phyloP scores from a whole-genome alignment of 176 grass and related monocot genomes.

The Miscanthus lutarioriparius region DNA sequence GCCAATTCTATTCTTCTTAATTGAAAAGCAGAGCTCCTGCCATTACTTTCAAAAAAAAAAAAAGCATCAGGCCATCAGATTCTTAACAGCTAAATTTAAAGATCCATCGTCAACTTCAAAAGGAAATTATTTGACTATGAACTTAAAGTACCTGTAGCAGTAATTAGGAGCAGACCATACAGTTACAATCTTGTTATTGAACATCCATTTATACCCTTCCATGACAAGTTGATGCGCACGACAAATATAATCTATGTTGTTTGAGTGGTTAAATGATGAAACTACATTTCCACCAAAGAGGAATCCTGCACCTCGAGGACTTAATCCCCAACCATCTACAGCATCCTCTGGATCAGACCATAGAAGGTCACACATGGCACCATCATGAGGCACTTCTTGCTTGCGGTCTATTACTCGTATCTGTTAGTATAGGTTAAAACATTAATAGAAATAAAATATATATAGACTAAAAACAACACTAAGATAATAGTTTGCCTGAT shows the following conservation, averaged over 20 bases:
- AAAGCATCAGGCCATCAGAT: not conserved
- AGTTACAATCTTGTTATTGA: constrained; percentile 95
- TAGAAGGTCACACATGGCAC: constrained; percentile 98
- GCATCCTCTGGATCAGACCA: constrained; percentile 98
- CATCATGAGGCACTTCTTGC: constrained; percentile 98
- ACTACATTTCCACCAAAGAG: constrained; percentile 95
- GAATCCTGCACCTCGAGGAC: constrained; percentile 92
- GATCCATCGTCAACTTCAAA: constrained; percentile 9
- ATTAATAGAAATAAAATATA: constrained; percentile 19
- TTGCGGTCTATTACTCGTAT: constrained; percentile 99
- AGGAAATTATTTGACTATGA: not conserved
- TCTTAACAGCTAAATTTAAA: constrained; percentile 15
- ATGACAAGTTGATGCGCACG: constrained; percentile 98
- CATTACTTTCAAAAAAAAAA: no score
- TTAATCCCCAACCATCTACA: constrained; percentile 94
- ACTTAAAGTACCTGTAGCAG: constrained; percentile 83
- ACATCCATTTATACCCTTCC: constrained; percentile 99
- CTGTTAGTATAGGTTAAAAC: constrained; percentile 41
- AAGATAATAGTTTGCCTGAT: constrained; percentile 65
- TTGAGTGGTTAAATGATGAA: constrained; percentile 84
- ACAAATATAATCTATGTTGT: constrained; percentile 97
- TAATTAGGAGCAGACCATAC: constrained; percentile 99
- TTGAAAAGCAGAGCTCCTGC: no score
- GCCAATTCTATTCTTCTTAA: no score
- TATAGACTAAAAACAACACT: constrained; percentile 7